Conservation (phyloP, 192 early-diverging fungal genomes). For the Rhizoclosmatium sp. region DNA sequence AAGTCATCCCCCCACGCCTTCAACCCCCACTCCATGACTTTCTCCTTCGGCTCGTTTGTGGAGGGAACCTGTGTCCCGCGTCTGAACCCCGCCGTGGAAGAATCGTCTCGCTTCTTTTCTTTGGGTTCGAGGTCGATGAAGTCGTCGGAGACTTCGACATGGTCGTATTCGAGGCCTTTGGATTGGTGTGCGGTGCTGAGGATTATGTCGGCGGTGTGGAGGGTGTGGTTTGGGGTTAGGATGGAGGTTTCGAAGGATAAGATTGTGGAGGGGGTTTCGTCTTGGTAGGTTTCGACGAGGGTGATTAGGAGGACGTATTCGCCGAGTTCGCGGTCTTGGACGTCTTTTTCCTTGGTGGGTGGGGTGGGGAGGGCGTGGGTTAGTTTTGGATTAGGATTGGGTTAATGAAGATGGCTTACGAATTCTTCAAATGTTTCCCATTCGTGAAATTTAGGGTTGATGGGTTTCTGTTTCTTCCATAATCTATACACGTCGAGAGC, state of each 20-base stretch:
- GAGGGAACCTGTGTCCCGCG: background rate
- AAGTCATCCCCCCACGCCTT: constrained; percentile 37
- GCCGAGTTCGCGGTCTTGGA: constrained; percentile 26
- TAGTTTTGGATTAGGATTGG: too few species aligned
- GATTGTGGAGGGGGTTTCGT: constrained; percentile 10
- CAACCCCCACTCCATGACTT: constrained; percentile 21
- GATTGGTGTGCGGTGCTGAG: constrained; percentile 36
- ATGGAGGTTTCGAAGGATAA: constrained; percentile 22
- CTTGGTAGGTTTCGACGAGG: constrained; percentile 19
- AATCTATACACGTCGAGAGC: constrained; percentile 27
- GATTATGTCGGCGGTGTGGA: constrained; percentile 19
- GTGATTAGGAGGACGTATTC: constrained; percentile 8
- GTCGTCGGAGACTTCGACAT: constrained; percentile 35
- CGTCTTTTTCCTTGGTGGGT: constrained; percentile 4
- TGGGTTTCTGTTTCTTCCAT: constrained; percentile 10
- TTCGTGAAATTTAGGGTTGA: constrained; percentile 10
- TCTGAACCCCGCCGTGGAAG: background rate
- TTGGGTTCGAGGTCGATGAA: constrained; percentile 9
- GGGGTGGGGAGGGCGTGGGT: too few species aligned
- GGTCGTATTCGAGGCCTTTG: constrained; percentile 35
- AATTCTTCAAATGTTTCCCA: constrained; percentile 24
- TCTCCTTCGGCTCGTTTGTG: background rate
- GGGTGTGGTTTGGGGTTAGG: background rate
- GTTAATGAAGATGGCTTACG: too few species aligned
- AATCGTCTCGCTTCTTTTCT: constrained; percentile 1